Conservation (phyloP, 169 alveolate genomes). For the Plasmodium reichenowi region DNA sequence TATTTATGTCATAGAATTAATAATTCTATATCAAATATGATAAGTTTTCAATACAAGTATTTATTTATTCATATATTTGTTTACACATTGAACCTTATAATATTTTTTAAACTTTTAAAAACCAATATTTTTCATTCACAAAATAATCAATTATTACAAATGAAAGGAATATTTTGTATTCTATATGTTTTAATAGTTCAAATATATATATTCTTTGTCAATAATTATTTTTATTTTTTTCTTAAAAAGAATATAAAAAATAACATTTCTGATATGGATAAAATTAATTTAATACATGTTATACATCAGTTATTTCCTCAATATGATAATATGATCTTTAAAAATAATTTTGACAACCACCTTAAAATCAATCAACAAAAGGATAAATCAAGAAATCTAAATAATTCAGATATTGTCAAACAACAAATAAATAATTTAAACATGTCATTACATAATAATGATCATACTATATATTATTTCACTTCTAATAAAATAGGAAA, state of each 20-base stretch:
- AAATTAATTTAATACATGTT: constrained; percentile 44
- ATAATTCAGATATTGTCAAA: no score
- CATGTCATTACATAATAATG: no score
- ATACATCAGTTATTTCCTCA: constrained; percentile 36
- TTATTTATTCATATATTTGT: constrained; percentile 32
- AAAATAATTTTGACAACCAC: not conserved
- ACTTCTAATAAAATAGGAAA: no score
- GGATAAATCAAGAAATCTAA: no score
- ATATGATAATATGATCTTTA: constrained; percentile 21
- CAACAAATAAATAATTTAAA: no score
- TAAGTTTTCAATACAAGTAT: constrained; percentile 11
- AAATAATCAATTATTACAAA: not conserved
- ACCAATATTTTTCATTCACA: not conserved
- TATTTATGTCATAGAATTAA: constrained; percentile 31
- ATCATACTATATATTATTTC: no score
- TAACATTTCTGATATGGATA: constrained; percentile 22
- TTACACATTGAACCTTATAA: constrained; percentile 23
- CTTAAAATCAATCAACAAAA: no score
- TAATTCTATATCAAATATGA: constrained; percentile 17
- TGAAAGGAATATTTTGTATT: constrained; percentile 28
- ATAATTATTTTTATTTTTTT: constrained; percentile 36
- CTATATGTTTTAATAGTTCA: constrained; percentile 28
- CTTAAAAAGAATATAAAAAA: constrained; percentile 16
- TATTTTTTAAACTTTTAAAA: constrained; percentile 29
- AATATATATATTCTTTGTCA: constrained; percentile 39